Evolutionary conservation across 2,329 filamentous ascomycete species (phyloP).

Genomic region (Coniella lustricola): DNA sequence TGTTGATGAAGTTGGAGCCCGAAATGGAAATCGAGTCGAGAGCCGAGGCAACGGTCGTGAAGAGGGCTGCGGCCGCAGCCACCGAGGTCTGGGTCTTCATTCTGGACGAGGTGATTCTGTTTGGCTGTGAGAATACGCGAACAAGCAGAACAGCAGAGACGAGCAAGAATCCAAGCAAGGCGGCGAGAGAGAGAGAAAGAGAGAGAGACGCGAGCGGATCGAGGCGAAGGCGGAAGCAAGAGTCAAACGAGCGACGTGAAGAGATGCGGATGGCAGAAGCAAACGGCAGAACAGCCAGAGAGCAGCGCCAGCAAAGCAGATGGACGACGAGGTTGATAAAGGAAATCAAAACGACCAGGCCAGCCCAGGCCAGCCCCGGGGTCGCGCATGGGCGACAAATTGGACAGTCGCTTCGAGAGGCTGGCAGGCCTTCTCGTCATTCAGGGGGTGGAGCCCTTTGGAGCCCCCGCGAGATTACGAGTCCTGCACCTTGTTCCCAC

Average conservation of each 20-base stretch:
- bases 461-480: conserved; percentile 7
- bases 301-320: background rate
- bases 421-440: background rate
- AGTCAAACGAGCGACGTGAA: conserved; percentile 8
- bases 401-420: background rate
- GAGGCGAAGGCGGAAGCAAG: background rate
- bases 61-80: conserved; percentile 14
- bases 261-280: background rate
- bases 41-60: conserved; percentile 13
- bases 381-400: background rate
- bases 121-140: too few relatives aligned
- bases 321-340: background rate
- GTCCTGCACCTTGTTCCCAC: conserved; percentile 2
- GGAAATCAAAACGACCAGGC: background rate
- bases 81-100: conserved; percentile 15
- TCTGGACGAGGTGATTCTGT: background rate
- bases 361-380: too few relatives aligned
- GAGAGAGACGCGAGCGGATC: background rate
- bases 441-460: conserved; percentile 7
- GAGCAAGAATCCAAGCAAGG: background rate
- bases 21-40: conserved; percentile 9
- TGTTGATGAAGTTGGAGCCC: conserved; percentile 42
- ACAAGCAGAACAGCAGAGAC: background rate
- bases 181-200: background rate
- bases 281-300: background rate